A percentile compares a stretch with the other conserved stretches of the same genome.
Conservation (phyloP, 768 basidiomycete species). For the Polyporus arcularius region DNA sequence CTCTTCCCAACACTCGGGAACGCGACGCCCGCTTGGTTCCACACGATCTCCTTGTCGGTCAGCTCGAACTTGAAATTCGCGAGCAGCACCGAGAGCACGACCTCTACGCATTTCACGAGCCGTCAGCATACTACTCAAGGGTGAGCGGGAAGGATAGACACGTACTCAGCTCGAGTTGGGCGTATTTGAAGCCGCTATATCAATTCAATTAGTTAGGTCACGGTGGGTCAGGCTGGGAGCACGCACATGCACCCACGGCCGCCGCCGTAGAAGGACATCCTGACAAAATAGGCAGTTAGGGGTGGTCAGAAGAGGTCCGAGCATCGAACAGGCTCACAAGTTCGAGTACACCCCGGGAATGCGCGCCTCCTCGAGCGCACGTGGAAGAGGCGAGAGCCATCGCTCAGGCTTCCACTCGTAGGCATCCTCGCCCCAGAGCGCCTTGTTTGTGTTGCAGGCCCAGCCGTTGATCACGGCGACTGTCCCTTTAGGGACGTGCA, state of each 20-base stretch:
- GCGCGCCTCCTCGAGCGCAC: conserved; percentile 25
- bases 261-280: conserved; percentile 40
- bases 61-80: conserved; percentile 27
- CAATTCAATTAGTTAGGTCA: not conserved
- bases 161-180: conserved; percentile 26
- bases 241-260: conserved; percentile 37
- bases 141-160: not conserved
- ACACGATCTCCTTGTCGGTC: conserved; percentile 23
- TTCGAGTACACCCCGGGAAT: conserved; percentile 37
- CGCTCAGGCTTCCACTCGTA: conserved; percentile 45
- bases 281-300: conserved; percentile 11
- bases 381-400: conserved; percentile 34
- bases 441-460: conserved; percentile 35
- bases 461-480: conserved; percentile 26
- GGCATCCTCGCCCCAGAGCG: conserved; percentile 44
- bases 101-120: conserved; percentile 19
- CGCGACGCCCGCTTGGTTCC: conserved; percentile 27
- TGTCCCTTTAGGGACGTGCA: conserved; percentile 30
- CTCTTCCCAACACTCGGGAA: conserved; percentile 24
- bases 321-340: conserved; percentile 15
- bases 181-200: conserved; percentile 43
- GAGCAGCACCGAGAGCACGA: conserved; percentile 27
- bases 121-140: too few species aligned
- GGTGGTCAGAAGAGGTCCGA: not conserved
- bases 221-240: not conserved